These are phyloP conservation scores for Fusarium albidum DNA, from an alignment of 2,329 filamentous ascomycete species.

Conservation along the genomic window DNA sequence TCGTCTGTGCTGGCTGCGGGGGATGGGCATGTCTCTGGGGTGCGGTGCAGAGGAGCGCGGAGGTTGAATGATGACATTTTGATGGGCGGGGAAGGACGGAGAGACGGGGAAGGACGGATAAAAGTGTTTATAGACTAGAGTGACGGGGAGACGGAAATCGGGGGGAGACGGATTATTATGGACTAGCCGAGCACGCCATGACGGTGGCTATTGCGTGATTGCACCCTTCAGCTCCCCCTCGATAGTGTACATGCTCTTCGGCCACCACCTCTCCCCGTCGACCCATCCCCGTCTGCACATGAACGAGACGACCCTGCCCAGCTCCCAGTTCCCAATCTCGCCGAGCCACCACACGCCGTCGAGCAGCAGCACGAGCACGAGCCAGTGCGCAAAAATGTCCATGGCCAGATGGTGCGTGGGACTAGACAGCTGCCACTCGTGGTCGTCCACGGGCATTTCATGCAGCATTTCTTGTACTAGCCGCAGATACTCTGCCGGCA, in stretches of 20 bases:
- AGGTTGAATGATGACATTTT: slow-evolving; percentile 2
- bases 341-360: slow-evolving; percentile 53
- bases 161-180: not conserved
- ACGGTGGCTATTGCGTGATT: slow-evolving; percentile 1
- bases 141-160: not conserved
- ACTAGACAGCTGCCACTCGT: not conserved
- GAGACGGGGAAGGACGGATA: not conserved
- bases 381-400: slow-evolving; percentile 51
- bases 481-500: slow-evolving; percentile 43
- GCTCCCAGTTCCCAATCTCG: slow-evolving; percentile 45
- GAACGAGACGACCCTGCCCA: slow-evolving; percentile 38
- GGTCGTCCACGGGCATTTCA: slow-evolving; percentile 14
- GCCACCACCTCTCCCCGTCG: slow-evolving; percentile 44
- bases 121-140: too few relatives aligned
- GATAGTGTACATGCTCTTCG: slow-evolving; percentile 44
- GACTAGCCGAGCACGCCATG: not conserved
- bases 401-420: slow-evolving; percentile 40
- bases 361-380: slow-evolving; percentile 47
- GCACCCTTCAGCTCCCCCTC: slow-evolving; percentile 3
- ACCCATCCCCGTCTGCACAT: slow-evolving; percentile 20
- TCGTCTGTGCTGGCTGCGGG: not conserved
- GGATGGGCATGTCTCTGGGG: not conserved
- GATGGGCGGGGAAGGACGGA: slow-evolving; percentile 12
- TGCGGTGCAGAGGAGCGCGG: not conserved
- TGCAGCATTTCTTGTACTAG: slow-evolving; percentile 46